phyloP scores from a whole-genome alignment of 192 early-diverging fungal genomes.

The Chytriomyces hyalinus region DNA sequence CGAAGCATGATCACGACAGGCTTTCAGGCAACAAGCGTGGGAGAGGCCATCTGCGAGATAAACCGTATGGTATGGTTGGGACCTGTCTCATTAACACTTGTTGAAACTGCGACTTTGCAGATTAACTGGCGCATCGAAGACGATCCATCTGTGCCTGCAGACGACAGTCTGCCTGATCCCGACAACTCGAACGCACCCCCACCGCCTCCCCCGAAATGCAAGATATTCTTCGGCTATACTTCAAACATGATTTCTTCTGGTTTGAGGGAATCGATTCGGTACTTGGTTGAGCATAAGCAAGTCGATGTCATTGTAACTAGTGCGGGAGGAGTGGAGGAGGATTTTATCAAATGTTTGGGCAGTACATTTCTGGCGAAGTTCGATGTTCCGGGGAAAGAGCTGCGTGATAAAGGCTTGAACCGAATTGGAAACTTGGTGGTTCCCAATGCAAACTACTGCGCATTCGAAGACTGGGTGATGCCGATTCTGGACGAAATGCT shows the following conservation, averaged over 20 bases:
- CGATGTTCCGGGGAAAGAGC: constrained; percentile 69
- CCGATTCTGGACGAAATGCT: constrained; percentile 93
- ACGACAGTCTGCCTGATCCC: constrained; percentile 53
- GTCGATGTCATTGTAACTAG: constrained; percentile 89
- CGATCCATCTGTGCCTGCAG: constrained; percentile 74
- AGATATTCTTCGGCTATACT: constrained; percentile 97
- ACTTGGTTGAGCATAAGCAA: constrained; percentile 81
- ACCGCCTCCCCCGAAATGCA: constrained; percentile 80
- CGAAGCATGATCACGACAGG: constrained; percentile 78
- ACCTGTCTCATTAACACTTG: not conserved
- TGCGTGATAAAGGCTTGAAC: constrained; percentile 91
- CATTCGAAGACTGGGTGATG: constrained; percentile 97
- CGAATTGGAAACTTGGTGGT: constrained; percentile 97
- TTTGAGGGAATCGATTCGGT: constrained; percentile 88
- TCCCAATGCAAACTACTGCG: constrained; percentile 97
- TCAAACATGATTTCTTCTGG: constrained; percentile 97
- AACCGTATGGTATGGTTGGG: constrained; percentile 79
- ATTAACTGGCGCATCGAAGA: constrained; percentile 82
- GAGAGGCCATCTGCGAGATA: constrained; percentile 86
- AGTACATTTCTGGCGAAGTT: constrained; percentile 88
- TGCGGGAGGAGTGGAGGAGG: constrained; percentile 96
- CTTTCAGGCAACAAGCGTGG: constrained; percentile 91
- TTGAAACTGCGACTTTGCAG: constrained; percentile 34
- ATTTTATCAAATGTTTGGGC: constrained; percentile 96
- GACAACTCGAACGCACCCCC: constrained; percentile 60